Percentiles rank a stretch among this genome's conserved stretches.
phyloP scores from a whole-genome alignment of 805 yeast genomes.

The Starmerella etchellsii region DNA sequence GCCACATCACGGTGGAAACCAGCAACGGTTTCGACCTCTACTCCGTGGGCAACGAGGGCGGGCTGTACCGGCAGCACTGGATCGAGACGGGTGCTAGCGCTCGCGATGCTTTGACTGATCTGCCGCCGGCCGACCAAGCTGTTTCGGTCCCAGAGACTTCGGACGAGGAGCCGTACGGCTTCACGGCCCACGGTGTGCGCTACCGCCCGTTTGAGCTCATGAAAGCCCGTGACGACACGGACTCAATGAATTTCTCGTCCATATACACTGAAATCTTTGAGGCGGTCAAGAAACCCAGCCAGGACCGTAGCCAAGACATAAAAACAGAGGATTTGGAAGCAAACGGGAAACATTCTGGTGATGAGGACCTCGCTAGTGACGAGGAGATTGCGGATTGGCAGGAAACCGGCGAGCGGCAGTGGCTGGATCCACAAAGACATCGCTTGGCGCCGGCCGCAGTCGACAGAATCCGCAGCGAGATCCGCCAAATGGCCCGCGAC shows the following conservation, averaged over 20 bases:
- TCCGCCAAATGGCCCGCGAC: neutral
- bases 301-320: too few species aligned
- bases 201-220: neutral
- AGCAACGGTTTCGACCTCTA: constrained; percentile 5
- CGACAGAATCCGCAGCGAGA: neutral
- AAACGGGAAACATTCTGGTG: too few species aligned
- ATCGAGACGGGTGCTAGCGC: neutral
- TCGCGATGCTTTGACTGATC: constrained; percentile 1
- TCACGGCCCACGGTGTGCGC: neutral
- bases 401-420: neutral
- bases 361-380: neutral
- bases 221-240: neutral
- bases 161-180: neutral
- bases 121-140: constrained; percentile 5
- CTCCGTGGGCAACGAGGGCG: constrained; percentile 16
- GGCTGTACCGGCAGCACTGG: constrained; percentile 17
- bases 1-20: constrained; percentile 10
- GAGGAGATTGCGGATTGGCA: neutral
- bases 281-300: neutral
- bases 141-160: constrained; percentile 1
- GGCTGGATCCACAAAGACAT: neutral
- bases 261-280: neutral
- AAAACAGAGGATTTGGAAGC: neutral
- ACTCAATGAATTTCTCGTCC: neutral
- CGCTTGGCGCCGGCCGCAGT: neutral